Percentiles rank a stretch among this genome's conserved stretches.
These are phyloP conservation scores for Venturia effusa DNA, from an alignment of 2,329 filamentous ascomycete species.

Conservation along the genomic window DNA sequence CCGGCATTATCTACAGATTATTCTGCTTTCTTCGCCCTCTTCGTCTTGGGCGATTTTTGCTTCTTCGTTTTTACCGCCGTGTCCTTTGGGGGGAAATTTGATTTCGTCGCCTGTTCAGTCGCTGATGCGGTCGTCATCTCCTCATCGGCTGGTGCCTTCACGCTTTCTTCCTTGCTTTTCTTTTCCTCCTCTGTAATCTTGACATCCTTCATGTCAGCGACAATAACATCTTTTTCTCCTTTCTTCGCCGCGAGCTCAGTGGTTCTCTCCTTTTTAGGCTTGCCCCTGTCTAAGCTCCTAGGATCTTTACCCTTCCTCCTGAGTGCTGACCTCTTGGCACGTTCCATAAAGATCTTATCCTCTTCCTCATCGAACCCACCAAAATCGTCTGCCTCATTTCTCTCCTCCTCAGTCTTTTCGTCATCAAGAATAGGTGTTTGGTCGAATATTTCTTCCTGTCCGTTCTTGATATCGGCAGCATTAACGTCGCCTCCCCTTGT, in stretches of 20 bases:
- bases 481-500: conserved; percentile 51
- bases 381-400: conserved; percentile 29
- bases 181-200: conserved; percentile 14
- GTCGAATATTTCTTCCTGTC: conserved; percentile 43
- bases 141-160: conserved; percentile 14
- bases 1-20: neutral
- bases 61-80: conserved; percentile 14
- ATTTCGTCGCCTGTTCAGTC: conserved; percentile 15
- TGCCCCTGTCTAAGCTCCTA: conserved; percentile 15
- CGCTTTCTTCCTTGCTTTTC: conserved; percentile 11
- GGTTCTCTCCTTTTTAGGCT: neutral
- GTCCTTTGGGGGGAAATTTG: neutral
- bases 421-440: conserved; percentile 53
- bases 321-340: conserved; percentile 30
- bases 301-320: conserved; percentile 39
- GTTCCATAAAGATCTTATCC: conserved; percentile 36
- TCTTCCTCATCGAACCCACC: conserved; percentile 41
- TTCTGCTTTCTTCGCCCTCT: conserved; percentile 15
- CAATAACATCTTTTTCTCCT: neutral
- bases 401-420: conserved; percentile 18
- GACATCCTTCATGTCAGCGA: neutral
- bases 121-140: conserved; percentile 14
- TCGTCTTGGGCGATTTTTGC: conserved; percentile 11
- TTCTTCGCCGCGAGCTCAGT: neutral
- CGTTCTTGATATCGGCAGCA: conserved; percentile 22